Evolutionary conservation across 1,284 basidiomycete species (phyloP).

Genomic region (Trametes pubescens): DNA sequence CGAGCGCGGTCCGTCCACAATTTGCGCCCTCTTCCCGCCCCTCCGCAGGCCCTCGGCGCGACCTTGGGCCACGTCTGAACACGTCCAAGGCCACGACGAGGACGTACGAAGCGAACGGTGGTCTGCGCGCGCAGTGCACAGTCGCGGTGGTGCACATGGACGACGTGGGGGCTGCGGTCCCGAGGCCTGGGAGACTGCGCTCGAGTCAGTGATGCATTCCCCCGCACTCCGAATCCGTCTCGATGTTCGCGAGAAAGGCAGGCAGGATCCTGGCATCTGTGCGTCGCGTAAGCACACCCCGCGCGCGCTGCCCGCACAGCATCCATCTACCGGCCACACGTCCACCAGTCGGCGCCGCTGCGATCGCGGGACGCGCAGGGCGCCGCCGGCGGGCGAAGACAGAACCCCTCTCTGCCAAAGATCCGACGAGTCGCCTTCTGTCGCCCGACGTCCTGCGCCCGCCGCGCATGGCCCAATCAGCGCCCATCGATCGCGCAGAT

Average conservation of each 20-base stretch:
- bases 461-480: constrained; percentile 13
- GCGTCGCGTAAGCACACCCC: constrained; percentile 6
- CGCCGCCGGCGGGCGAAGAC: constrained; percentile 4
- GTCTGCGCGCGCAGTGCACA: constrained; percentile 33
- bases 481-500: constrained; percentile 30
- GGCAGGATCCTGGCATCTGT: constrained; percentile 13
- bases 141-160: constrained; percentile 17
- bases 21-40: constrained; percentile 11
- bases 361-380: constrained; percentile 19
- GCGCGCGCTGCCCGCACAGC: constrained; percentile 17
- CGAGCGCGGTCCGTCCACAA: constrained; percentile 27
- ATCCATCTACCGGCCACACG: constrained; percentile 12
- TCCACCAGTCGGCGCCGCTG: neutral
- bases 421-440: constrained; percentile 15
- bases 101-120: neutral
- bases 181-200: constrained; percentile 21
- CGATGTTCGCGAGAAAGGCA: constrained; percentile 19
- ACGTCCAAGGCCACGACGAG: constrained; percentile 8
- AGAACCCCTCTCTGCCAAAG: constrained; percentile 16
- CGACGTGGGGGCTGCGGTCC: constrained; percentile 19
- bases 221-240: constrained; percentile 13
- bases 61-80: constrained; percentile 19
- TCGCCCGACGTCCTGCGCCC: constrained; percentile 19
- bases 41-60: constrained; percentile 17
- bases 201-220: constrained; percentile 30